These are phyloP conservation scores for Simplicillium aogashimaense DNA, from an alignment of 2,329 filamentous ascomycete genomes.

Conservation along the genomic window DNA sequence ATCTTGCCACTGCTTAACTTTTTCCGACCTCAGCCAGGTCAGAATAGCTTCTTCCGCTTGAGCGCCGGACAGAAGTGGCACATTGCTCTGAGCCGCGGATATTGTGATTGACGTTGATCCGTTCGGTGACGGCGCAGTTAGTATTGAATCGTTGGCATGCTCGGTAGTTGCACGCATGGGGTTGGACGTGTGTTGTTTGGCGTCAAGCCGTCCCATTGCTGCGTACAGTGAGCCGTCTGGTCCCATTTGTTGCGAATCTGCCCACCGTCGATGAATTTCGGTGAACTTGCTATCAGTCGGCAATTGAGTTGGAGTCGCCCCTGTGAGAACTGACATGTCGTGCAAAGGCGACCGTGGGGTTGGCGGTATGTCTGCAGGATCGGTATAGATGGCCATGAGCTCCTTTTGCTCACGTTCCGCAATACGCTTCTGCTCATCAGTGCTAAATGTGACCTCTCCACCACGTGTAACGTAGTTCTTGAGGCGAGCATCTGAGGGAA, in stretches of 20 bases:
- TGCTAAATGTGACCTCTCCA: conserved; percentile 38
- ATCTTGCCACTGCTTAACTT: conserved; percentile 31
- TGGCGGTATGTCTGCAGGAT: conserved; percentile 42
- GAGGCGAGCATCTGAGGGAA: conserved; percentile 33
- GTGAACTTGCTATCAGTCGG: conserved; percentile 28
- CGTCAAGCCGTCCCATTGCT: conserved; percentile 32
- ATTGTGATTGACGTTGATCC: not conserved
- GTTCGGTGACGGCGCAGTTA: not conserved
- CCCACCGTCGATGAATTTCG: conserved; percentile 40
- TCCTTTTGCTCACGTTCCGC: conserved; percentile 47
- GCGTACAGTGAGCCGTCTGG: conserved; percentile 28
- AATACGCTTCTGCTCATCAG: conserved; percentile 46
- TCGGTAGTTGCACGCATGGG: not conserved
- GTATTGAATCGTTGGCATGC: not conserved
- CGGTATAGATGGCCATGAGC: conserved; percentile 51
- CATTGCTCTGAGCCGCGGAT: conserved; percentile 8
- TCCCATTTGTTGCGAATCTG: conserved; percentile 35
- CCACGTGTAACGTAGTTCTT: conserved; percentile 45
- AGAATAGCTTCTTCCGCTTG: conserved; percentile 30
- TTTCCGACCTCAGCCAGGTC: conserved; percentile 32
- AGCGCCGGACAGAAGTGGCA: conserved; percentile 20
- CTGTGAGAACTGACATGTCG: conserved; percentile 17
- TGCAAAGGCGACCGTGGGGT: conserved; percentile 43
- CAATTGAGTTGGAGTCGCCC: conserved; percentile 20
- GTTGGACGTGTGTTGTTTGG: conserved; percentile 22